A percentile compares a stretch with the other conserved stretches of the same genome.
Evolutionary conservation across 1,139 yeast genomes (phyloP).

Genomic region (Candida sojae): DNA sequence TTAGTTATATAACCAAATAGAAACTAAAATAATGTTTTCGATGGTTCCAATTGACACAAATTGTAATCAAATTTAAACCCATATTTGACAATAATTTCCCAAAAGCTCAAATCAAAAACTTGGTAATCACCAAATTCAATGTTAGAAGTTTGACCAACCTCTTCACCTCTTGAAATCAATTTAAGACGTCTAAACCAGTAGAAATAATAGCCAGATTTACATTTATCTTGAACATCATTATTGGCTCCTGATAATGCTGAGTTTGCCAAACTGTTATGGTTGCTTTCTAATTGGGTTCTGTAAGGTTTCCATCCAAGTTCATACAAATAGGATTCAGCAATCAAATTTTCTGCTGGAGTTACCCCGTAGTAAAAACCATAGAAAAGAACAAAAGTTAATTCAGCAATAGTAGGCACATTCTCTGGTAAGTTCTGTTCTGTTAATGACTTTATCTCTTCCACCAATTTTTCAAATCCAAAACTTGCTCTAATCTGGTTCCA

Average conservation of each 20-base stretch:
- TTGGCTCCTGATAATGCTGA: slow-evolving; percentile 8
- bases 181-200: slow-evolving; percentile 44
- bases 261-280: slow-evolving; percentile 4
- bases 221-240: slow-evolving; percentile 7
- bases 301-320: slow-evolving; percentile 50
- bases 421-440: slow-evolving; percentile 23
- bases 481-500: slow-evolving; percentile 54
- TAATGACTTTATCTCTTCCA: slow-evolving; percentile 30
- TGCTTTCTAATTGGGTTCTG: slow-evolving; percentile 15
- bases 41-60: slow-evolving; percentile 32
- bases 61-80: slow-evolving; percentile 39
- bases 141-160: slow-evolving; percentile 12
- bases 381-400: slow-evolving; percentile 51
- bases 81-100: slow-evolving; percentile 45
- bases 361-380: slow-evolving; percentile 62
- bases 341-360: slow-evolving; percentile 50
- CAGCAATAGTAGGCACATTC: slow-evolving; percentile 25
- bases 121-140: slow-evolving; percentile 44
- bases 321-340: slow-evolving; percentile 44
- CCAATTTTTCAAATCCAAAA: slow-evolving; percentile 37
- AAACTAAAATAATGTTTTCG: slow-evolving; percentile 22
- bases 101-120: slow-evolving; percentile 43
- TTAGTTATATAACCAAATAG: neutral
- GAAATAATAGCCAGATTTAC: slow-evolving; percentile 20
- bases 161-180: slow-evolving; percentile 19